Evolutionary conservation across 1,139 yeast species (phyloP).

Genomic region (Candida sp.): DNA sequence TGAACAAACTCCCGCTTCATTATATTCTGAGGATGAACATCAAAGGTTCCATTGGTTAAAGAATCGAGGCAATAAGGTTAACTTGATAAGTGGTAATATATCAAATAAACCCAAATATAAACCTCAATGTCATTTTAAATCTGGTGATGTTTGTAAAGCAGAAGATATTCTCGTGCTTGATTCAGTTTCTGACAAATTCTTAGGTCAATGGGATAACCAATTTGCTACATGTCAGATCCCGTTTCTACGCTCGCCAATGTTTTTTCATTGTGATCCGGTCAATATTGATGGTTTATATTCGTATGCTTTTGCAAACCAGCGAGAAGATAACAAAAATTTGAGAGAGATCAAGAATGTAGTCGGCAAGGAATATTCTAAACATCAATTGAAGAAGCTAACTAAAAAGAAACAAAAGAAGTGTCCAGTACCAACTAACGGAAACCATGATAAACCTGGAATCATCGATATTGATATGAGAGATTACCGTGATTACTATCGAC

Average conservation of each 20-base stretch:
- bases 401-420: constrained; percentile 12
- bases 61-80: constrained; percentile 26
- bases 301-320: constrained; percentile 29
- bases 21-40: constrained; percentile 41
- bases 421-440: constrained; percentile 12
- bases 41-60: constrained; percentile 40
- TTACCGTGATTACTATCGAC: constrained; percentile 45
- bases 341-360: constrained; percentile 45
- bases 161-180: constrained; percentile 32
- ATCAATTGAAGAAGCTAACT: constrained; percentile 32
- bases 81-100: constrained; percentile 15
- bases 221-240: constrained; percentile 43
- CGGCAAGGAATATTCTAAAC: constrained; percentile 45
- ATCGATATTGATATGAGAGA: constrained; percentile 44
- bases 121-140: constrained; percentile 10
- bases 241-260: constrained; percentile 46
- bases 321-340: constrained; percentile 28
- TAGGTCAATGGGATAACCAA: constrained; percentile 46
- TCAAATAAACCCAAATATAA: constrained; percentile 14
- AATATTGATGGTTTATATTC: constrained; percentile 43
- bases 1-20: constrained; percentile 35
- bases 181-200: constrained; percentile 21
- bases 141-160: constrained; percentile 16
- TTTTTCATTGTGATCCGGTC: constrained; percentile 47
- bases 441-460: constrained; percentile 30